phyloP scores from a whole-genome alignment of 1,139 yeast genomes.

The Taphrina communis region DNA sequence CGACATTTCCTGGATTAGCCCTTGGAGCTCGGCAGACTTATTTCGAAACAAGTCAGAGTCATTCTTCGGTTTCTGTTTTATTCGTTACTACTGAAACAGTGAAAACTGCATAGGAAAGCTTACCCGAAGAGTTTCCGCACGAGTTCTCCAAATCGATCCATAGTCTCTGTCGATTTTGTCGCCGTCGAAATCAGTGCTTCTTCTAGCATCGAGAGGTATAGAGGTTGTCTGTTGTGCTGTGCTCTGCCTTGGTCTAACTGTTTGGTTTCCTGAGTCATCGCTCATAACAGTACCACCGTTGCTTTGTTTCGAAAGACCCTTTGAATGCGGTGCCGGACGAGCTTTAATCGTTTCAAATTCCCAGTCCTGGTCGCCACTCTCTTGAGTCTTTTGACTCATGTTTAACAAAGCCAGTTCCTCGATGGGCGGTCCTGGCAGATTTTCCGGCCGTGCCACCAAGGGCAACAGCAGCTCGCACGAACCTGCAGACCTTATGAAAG shows the following conservation, averaged over 20 bases:
- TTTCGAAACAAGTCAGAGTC: not conserved
- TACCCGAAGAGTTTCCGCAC: not conserved
- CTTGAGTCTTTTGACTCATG: not conserved
- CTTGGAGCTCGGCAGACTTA: not conserved
- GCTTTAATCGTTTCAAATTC: slow-evolving; percentile 21
- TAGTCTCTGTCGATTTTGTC: not conserved
- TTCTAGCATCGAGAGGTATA: not conserved
- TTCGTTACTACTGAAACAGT: not conserved
- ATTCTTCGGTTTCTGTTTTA: not conserved
- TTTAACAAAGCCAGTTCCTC: not conserved
- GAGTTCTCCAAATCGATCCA: slow-evolving; percentile 1
- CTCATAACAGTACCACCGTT: not conserved
- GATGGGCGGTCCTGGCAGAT: not conserved
- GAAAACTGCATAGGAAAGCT: not conserved
- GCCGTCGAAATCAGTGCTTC: not conserved
- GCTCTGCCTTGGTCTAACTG: not conserved
- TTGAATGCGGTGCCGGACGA: not conserved
- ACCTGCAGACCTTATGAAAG: slow-evolving; percentile 60
- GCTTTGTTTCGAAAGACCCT: not conserved
- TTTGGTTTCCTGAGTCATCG: not conserved
- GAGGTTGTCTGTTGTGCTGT: not conserved
- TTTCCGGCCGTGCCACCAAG: not conserved
- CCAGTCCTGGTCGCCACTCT: not conserved
- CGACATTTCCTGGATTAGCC: not conserved
- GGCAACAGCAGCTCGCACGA: slow-evolving; percentile 7